Evolutionary conservation across 2,329 filamentous ascomycete species (phyloP).

Genomic region (Sarocladium oryzae): DNA sequence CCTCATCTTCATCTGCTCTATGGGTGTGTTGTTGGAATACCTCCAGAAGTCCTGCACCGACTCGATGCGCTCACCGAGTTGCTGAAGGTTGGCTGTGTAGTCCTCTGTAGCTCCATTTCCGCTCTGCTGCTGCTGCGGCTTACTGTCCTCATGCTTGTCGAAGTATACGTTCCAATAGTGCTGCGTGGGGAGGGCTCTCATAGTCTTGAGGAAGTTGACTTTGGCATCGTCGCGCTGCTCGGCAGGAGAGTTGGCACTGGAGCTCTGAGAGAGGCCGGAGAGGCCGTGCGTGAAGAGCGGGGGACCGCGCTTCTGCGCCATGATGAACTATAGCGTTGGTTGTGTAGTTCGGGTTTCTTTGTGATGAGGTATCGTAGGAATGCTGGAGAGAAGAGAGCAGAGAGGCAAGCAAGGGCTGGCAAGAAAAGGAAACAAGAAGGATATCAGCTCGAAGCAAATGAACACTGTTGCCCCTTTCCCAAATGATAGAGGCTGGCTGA

Average conservation of each 20-base stretch:
- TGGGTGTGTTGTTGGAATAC: conserved; percentile 75
- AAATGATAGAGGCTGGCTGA: neutral
- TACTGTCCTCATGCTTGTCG: conserved; percentile 30
- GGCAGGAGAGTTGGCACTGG: conserved; percentile 60
- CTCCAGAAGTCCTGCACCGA: conserved; percentile 82
- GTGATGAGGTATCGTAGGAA: too few species aligned
- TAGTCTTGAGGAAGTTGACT: conserved; percentile 73
- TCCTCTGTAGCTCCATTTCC: conserved; percentile 26
- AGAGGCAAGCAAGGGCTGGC: too few species aligned
- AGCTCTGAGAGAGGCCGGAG: conserved; percentile 53
- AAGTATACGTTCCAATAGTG: conserved; percentile 74
- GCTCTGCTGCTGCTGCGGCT: conserved; percentile 2
- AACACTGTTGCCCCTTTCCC: too few species aligned
- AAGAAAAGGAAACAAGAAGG: too few species aligned
- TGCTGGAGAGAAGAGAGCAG: too few species aligned
- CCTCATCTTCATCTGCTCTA: conserved; percentile 68
- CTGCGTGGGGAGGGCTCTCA: conserved; percentile 67
- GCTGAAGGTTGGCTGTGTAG: conserved; percentile 52
- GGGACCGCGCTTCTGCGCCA: conserved; percentile 23
- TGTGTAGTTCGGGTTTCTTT: too few species aligned
- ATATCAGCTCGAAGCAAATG: too few species aligned
- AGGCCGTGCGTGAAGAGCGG: conserved; percentile 57
- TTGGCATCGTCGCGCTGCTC: conserved; percentile 71
- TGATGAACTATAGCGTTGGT: neutral
- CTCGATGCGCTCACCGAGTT: conserved; percentile 61